phyloP scores from a whole-genome alignment of 345 rosid genomes.

The Gossypium turneri region DNA sequence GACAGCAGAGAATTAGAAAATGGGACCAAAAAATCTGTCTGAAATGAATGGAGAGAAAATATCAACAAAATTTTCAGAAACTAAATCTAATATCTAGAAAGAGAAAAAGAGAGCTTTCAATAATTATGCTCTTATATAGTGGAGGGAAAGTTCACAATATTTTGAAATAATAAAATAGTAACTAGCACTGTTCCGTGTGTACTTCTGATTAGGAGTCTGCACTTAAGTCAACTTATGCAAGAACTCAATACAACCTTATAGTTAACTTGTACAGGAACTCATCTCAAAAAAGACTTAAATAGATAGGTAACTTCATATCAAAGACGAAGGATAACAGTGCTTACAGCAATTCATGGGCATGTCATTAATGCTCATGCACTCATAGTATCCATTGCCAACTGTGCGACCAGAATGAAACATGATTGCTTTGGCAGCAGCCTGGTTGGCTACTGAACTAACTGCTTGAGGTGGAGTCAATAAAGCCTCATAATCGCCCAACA shows the following conservation, averaged over 20 bases:
- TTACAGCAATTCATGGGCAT: conserved; percentile 76
- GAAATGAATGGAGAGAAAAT: neutral
- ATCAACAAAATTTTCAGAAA: neutral
- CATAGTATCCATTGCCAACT: conserved; percentile 56
- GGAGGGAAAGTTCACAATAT: neutral
- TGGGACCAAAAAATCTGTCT: neutral
- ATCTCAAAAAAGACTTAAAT: neutral
- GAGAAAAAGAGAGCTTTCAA: neutral
- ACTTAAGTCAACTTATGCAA: neutral
- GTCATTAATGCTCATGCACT: conserved; percentile 65
- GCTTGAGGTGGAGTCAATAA: conserved; percentile 70
- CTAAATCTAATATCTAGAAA: neutral
- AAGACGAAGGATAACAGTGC: conserved; percentile 27
- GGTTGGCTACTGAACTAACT: conserved; percentile 69
- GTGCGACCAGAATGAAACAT: conserved; percentile 59
- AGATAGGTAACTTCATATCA: neutral
- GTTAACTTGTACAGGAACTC: neutral
- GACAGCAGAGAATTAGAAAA: neutral
- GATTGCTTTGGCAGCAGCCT: conserved; percentile 88
- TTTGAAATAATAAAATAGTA: neutral
- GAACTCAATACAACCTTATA: neutral
- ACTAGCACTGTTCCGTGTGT: neutral
- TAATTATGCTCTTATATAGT: neutral
- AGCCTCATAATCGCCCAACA: conserved; percentile 71
- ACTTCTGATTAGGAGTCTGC: neutral